Base-by-base conservation (phyloP, 148 eudicot genomes). In the Tetragonia tetragonoides region DNA sequence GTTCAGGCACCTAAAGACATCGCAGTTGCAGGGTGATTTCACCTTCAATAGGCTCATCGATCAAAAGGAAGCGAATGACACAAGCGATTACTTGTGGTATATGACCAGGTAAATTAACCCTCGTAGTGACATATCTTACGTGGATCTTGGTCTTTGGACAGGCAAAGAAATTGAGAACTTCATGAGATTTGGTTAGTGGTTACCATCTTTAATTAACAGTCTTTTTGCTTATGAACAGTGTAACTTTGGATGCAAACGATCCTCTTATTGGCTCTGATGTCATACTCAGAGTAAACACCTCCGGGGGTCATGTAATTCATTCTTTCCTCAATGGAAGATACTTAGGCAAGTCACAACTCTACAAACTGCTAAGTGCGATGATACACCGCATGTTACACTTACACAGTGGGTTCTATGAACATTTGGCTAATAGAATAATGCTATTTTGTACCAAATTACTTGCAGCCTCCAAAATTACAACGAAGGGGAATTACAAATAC, bases 71-170 rank as follows among this genome's bases (percentile, higher is more conserved):
- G 86, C 86, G 10, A 85, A 85, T 73, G 93, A 88, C 61, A 68
- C 82, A 46, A 88, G 90, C 74, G 93, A 90, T 72, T 88, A 87
- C 65, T 80, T 90, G 4, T 90, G 93, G 93, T 88, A 90, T 54
- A 85, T 85, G 28, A 90, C 88, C n/a, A 87, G 88, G 91, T 88
- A 86, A 83, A 11, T 23, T 10, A 3, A 24, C 66, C 17, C 12
- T 6, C 0, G 12, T 34, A 0, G 40, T 38, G 34, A 6, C 2
- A 56, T 28, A 28, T 28, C 34, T 28, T 28, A 1, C 34, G 34
- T 28, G 34, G 34, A 28, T 28, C 34, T 28, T 28, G 34, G 34
- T 28, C 34, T 28, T 28, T 28, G 34, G 34, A 28, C 34, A 28
- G 34, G 34, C 34, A 28, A 28, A 28, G 34, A 28, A 28, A 28